Evolutionary conservation across 192 early-diverging fungal genomes (phyloP), one percentile per base, ranked within the genome.

Genomic region (Helicostylum pulchrum): DNA sequence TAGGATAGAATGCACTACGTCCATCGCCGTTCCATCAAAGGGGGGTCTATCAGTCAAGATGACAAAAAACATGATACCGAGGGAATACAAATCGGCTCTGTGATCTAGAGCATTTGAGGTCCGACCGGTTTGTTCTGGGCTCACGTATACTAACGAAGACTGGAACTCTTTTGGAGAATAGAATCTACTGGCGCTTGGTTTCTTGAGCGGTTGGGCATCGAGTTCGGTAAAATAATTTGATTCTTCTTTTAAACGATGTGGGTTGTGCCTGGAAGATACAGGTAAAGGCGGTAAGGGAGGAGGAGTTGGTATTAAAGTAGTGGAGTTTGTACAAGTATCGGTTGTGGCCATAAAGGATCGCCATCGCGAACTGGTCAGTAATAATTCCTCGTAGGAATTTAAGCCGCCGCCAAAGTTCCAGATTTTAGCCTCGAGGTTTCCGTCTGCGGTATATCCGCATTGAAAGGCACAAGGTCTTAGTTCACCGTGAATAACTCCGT

Each of bases 61-160:
- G 6, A 58, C 49, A 46, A 65, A 71, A 20, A 71, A 65, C 34
- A 65, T 51, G 20, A 71, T 65, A 14, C 69, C 69, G 7, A 71
- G 30, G 10, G 62, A 65, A 32, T 71, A 71, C 1, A 71, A 39
- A 60, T 71, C 69, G 3, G 69, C 65, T 21, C 69, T 45, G 39
- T 65, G 55, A 59, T 71, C 69, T 4, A 65, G n/a, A 12, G 31
- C 32, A 53, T 64, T 59, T 9, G 62, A 47, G 30, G 69, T 71
- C 48, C 63, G 53, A 12, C 62, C 62, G 14, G 62, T 71, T 60
- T 71, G 69, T 59, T 71, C 69, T 36, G 64, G 64, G 39, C 64
- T 66, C 32, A 57, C 31, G 26, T 66, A 66, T 11, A 30, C 26
- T 34, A 66, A 36, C 20, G 64, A 54, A 34, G 17, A 32, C 3